Evolutionary conservation across 148 eudicot species (phyloP), one percentile per base, ranked within the genome.

Genomic region (Silene uniflora): DNA sequence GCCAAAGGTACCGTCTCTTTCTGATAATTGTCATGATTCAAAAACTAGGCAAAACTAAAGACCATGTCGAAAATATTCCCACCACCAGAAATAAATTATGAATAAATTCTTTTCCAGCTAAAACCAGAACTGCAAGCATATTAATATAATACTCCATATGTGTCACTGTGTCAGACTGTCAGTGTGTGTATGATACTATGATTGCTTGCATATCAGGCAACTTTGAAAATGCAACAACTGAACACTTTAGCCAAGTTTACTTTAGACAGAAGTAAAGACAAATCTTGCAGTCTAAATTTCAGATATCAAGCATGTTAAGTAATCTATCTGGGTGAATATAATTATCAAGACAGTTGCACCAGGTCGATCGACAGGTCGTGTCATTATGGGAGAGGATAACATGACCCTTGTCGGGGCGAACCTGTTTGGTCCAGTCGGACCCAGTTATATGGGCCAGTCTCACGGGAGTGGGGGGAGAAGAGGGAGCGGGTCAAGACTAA

Each of bases 1-100:
- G n/a, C 91, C 97, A 60, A 95, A 92, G 97, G 98, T 95, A 88
- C 61, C 66, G 12, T 76, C 66, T 62, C 62, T 19, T 47, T 21
- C 19, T 7, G 78, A 67, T 23, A 62, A 46, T 49, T 52, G 47
- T 1, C 16, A 0, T 73, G 6, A 68, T 21, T 27, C 5, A 17
- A 62, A 21, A 0, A 67, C 39, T 39, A 58, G 10, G 67, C 39
- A n/a, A 46, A 75, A 64, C 13, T 52, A 49, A 27, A 17, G 18
- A 54, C 5, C 22, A 59, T 59, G 21, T 59, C 3, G 9, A 59
- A 19, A 5, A 59, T 59, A 59, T 59, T 9, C 25, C 25, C 12
- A 21, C 7, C 64, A 10, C 63, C 64, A 61, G 12, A 22, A 61
- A 7, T 47, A 21, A 61, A 22, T 61, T 11, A 3, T 8, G 16